Conservation (phyloP, 1,284 basidiomycete species). For the Ustilago nuda region DNA sequence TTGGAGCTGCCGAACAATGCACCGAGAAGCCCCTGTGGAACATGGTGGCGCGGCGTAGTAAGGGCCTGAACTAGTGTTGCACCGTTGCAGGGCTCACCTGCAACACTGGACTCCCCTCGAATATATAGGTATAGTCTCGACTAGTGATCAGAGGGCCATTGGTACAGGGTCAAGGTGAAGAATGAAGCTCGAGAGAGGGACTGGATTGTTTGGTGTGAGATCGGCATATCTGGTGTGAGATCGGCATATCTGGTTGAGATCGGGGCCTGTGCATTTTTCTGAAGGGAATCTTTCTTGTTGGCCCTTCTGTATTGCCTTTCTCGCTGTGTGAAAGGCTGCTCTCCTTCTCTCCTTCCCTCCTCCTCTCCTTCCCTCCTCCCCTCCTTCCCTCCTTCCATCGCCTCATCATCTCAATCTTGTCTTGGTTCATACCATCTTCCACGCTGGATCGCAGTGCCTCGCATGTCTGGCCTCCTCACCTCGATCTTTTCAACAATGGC, state of each 20-base stretch:
- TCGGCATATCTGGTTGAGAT: neutral
- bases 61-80: too few relatives aligned
- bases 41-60: neutral
- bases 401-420: too few relatives aligned
- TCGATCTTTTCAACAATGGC: constrained; percentile 45
- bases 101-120: neutral
- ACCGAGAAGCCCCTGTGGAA: neutral
- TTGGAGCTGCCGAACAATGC: neutral
- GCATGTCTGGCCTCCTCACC: neutral
- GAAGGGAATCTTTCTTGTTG: neutral
- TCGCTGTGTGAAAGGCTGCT: neutral
- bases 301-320: neutral
- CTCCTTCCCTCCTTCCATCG: too few relatives aligned
- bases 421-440: too few relatives aligned
- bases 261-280: neutral
- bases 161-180: too few relatives aligned
- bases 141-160: too few relatives aligned
- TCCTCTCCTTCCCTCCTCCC: too few relatives aligned
- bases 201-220: neutral
- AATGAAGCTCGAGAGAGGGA: too few relatives aligned
- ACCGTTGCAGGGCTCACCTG: neutral
- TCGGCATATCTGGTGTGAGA: neutral
- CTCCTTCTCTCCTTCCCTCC: neutral
- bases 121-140: too few relatives aligned
- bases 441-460: too few relatives aligned